phyloP scores from a whole-genome alignment of 176 grass and related monocot genomes.

The Oryza brachyantha region DNA sequence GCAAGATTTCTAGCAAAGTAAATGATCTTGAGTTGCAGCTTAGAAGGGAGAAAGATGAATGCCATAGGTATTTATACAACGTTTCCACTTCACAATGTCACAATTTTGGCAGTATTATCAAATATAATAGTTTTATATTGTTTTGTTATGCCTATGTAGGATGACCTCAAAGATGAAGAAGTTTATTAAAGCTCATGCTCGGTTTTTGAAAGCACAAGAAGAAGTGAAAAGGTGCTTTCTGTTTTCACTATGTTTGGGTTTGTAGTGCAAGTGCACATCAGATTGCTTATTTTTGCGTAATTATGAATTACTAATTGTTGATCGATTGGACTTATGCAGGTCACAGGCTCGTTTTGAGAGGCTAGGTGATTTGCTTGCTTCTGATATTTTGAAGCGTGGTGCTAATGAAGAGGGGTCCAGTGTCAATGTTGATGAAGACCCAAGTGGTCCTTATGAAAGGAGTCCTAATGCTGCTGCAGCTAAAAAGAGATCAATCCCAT shows the following conservation, averaged over 20 bases:
- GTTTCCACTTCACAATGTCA: background rate
- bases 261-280: background rate
- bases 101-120: slow-evolving; percentile 8
- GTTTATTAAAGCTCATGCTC: slow-evolving; percentile 74
- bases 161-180: slow-evolving; percentile 86
- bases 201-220: slow-evolving; percentile 75
- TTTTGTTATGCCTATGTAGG: slow-evolving; percentile 41
- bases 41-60: slow-evolving; percentile 77
- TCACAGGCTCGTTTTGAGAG: slow-evolving; percentile 80
- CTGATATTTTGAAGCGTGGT: slow-evolving; percentile 56
- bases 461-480: slow-evolving; percentile 56
- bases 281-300: slow-evolving; percentile 2
- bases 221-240: slow-evolving; percentile 71
- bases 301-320: slow-evolving; percentile 8
- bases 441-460: slow-evolving; percentile 58
- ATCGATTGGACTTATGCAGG: slow-evolving; percentile 49
- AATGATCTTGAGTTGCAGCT: slow-evolving; percentile 69
- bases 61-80: slow-evolving; percentile 59
- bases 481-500: slow-evolving; percentile 57
- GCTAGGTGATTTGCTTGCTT: slow-evolving; percentile 64
- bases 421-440: slow-evolving; percentile 57
- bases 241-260: slow-evolving; percentile 15
- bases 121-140: background rate
- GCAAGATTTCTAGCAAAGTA: slow-evolving; percentile 65
- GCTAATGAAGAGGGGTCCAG: slow-evolving; percentile 77